phyloP scores from a whole-genome alignment of 2,329 filamentous ascomycete species.

The Xylaria sp. region DNA sequence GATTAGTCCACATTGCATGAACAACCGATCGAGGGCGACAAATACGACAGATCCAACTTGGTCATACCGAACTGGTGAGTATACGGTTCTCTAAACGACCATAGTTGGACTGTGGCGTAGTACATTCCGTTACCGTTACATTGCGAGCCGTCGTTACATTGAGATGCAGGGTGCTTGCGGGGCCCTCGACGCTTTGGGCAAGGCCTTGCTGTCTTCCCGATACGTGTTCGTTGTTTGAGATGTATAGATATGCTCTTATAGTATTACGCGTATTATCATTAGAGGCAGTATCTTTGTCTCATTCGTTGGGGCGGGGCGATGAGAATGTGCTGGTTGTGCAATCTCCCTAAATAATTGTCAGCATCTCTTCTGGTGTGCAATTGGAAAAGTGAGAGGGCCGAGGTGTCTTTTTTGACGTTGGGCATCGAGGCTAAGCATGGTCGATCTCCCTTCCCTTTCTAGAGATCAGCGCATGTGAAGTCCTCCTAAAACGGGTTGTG shows the following conservation, averaged over 20 bases:
- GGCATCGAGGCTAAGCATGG: conserved; percentile 17
- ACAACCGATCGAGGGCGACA: conserved; percentile 30
- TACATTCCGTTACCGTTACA: conserved; percentile 33
- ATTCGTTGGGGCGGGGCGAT: conserved; percentile 22
- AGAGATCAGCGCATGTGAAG: background rate
- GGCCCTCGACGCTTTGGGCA: conserved; percentile 33
- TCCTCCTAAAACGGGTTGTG: conserved; percentile 6
- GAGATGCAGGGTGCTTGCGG: conserved; percentile 34
- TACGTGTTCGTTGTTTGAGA: conserved; percentile 26
- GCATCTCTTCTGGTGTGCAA: conserved; percentile 13
- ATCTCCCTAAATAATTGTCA: conserved; percentile 29
- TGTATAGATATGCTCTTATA: conserved; percentile 27
- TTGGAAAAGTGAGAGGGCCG: background rate
- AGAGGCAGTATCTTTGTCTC: conserved; percentile 10
- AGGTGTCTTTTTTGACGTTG: conserved; percentile 12
- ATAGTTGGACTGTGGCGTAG: conserved; percentile 26
- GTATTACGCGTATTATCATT: conserved; percentile 23
- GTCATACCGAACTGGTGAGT: conserved; percentile 19
- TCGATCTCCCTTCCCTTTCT: conserved; percentile 2
- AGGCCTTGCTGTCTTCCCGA: conserved; percentile 23
- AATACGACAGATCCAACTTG: conserved; percentile 25
- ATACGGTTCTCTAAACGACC: conserved; percentile 10
- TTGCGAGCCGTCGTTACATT: conserved; percentile 37
- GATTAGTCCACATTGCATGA: conserved; percentile 35
- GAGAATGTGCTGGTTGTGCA: conserved; percentile 12